phyloP scores from a whole-genome alignment of 73 alveolate species.

The Paramecium biaurelia region DNA sequence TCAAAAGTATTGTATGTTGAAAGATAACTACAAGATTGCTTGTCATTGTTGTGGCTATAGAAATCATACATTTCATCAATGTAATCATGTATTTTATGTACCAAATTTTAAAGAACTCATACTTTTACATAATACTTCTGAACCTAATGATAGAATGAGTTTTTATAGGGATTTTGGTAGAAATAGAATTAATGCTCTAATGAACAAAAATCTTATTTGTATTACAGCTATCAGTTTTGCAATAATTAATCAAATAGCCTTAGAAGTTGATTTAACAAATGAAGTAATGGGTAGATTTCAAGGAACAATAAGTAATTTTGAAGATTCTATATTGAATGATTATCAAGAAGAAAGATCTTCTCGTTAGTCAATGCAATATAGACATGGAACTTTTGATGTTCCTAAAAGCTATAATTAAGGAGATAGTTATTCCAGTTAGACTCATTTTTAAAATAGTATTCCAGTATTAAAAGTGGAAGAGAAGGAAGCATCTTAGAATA shows the following conservation, averaged over 20 bases:
- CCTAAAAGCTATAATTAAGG: neutral
- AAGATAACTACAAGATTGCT: neutral
- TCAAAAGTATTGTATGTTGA: neutral
- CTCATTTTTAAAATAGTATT: neutral
- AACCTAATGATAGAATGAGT: neutral
- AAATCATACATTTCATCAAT: neutral
- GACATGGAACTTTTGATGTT: neutral
- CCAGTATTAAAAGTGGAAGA: conserved; percentile 11
- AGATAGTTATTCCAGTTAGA: neutral
- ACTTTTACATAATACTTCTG: neutral
- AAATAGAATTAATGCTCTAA: neutral
- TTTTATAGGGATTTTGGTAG: neutral
- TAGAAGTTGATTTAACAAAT: conserved; percentile 17
- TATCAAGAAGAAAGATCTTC: conserved; percentile 23
- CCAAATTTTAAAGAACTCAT: conserved; percentile 29
- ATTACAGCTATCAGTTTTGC: neutral
- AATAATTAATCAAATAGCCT: neutral
- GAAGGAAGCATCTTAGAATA: conserved; percentile 18
- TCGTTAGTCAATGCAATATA: neutral
- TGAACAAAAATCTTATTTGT: conserved; percentile 4
- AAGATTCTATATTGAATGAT: conserved; percentile 35
- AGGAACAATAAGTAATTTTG: neutral
- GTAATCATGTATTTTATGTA: conserved; percentile 9
- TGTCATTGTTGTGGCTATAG: conserved; percentile 46
- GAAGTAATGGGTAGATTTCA: conserved; percentile 24